phyloP scores from a whole-genome alignment of 2,329 filamentous ascomycete genomes.

The Zymoseptoria passerinii region DNA sequence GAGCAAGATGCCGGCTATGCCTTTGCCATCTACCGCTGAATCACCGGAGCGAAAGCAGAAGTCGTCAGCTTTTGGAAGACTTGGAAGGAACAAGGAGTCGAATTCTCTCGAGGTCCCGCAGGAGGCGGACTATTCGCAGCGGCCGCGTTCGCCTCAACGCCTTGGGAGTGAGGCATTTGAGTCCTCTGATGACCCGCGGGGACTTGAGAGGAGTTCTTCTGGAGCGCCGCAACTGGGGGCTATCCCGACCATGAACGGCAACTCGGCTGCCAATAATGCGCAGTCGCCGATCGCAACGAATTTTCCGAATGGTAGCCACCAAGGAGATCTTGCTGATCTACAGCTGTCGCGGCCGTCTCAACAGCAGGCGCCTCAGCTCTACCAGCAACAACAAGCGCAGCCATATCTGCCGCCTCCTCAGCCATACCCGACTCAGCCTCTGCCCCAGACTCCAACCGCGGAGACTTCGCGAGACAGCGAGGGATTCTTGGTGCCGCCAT shows the following conservation, averaged over 20 bases:
- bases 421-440: constrained; percentile 1
- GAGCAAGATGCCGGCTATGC: constrained; percentile 42
- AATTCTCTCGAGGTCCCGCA: constrained; percentile 31
- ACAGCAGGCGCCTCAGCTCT: constrained; percentile 1
- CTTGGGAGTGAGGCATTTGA: constrained; percentile 27
- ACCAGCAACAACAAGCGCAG: constrained; percentile 3
- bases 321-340: constrained; percentile 28
- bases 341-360: constrained; percentile 23
- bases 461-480: constrained; percentile 57
- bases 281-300: constrained; percentile 5
- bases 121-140: constrained; percentile 17
- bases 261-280: constrained; percentile 1
- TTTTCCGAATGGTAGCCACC: constrained; percentile 27
- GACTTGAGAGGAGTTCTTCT: constrained; percentile 4
- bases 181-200: constrained; percentile 8
- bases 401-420: constrained; percentile 8
- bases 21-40: constrained; percentile 25
- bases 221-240: constrained; percentile 10
- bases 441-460: constrained; percentile 12
- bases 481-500: constrained; percentile 64
- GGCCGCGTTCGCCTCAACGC: constrained; percentile 26
- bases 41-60: constrained; percentile 50
- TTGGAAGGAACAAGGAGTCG: constrained; percentile 53
- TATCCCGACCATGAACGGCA: constrained; percentile 20
- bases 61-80: constrained; percentile 46